Evolutionary conservation across 208 protist species (phyloP).

Genomic region (Leishmania tropica): DNA sequence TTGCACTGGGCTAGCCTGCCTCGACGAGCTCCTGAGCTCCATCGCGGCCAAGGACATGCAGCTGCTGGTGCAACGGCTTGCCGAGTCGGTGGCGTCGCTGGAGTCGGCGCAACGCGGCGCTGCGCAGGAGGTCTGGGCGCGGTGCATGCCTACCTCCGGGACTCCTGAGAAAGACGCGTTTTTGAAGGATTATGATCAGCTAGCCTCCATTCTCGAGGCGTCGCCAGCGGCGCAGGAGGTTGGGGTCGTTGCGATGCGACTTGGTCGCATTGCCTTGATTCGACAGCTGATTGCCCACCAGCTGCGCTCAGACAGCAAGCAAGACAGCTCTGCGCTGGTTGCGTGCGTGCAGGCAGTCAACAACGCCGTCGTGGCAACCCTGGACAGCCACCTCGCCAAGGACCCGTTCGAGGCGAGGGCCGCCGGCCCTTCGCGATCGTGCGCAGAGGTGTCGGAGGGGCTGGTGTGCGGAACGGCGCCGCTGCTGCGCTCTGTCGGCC

Average conservation of each 20-base stretch:
- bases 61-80: conserved; percentile 45
- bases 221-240: conserved; percentile 15
- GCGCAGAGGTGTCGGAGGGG: conserved; percentile 20
- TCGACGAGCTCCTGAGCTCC: conserved; percentile 92
- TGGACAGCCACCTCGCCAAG: conserved; percentile 52
- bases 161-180: conserved; percentile 21
- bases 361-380: conserved; percentile 81
- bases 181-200: conserved; percentile 41
- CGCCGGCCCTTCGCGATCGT: not conserved
- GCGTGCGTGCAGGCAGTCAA: conserved; percentile 85
- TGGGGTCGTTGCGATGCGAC: conserved; percentile 43
- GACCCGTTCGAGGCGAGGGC: not conserved
- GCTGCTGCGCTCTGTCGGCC: conserved; percentile 20
- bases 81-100: conserved; percentile 14
- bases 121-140: conserved; percentile 19
- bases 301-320: conserved; percentile 80
- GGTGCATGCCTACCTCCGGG: conserved; percentile 22
- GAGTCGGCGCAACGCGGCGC: conserved; percentile 11
- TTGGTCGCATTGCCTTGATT: conserved; percentile 85
- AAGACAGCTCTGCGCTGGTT: conserved; percentile 86
- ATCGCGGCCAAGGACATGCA: conserved; percentile 93
- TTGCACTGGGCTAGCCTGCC: conserved; percentile 66
- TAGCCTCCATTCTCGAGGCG: conserved; percentile 26
- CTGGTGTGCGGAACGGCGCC: conserved; percentile 21
- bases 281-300: conserved; percentile 90